Conservation (phyloP, 2,329 filamentous ascomycete genomes). For the Seiridium cupressi region DNA sequence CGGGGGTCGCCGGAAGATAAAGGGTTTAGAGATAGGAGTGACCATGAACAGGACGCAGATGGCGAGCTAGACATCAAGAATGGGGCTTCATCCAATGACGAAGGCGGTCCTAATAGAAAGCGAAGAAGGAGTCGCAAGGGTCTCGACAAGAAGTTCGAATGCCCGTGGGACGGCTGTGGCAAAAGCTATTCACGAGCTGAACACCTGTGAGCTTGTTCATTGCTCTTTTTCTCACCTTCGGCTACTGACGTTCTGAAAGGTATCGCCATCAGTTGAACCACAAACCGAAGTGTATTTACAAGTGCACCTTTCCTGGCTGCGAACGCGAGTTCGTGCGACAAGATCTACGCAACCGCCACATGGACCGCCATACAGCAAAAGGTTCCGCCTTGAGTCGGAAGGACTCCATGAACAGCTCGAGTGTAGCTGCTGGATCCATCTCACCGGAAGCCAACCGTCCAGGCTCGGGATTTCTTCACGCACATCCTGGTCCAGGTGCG, state of each 20-base stretch:
- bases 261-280: constrained; percentile 95
- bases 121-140: constrained; percentile 73
- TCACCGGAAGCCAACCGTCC: constrained; percentile 48
- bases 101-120: constrained; percentile 50
- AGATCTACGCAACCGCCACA: constrained; percentile 84
- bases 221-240: neutral
- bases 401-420: constrained; percentile 61
- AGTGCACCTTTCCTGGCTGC: constrained; percentile 90
- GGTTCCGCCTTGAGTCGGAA: constrained; percentile 75
- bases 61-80: constrained; percentile 37
- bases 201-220: constrained; percentile 67
- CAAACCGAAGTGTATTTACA: constrained; percentile 91
- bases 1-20: constrained; percentile 39
- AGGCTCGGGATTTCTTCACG: constrained; percentile 39
- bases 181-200: constrained; percentile 97
- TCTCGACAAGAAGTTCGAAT: constrained; percentile 79
- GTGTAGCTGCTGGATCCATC: constrained; percentile 37
- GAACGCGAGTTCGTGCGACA: constrained; percentile 88
- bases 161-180: constrained; percentile 81
- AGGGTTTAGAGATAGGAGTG: constrained; percentile 37
- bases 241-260: constrained; percentile 35
- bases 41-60: constrained; percentile 34
- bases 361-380: constrained; percentile 77
- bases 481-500: constrained; percentile 40
- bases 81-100: constrained; percentile 49